Evolutionary conservation across 257 asterid genomes (phyloP).

Genomic region (Lavandula angustifolia): DNA sequence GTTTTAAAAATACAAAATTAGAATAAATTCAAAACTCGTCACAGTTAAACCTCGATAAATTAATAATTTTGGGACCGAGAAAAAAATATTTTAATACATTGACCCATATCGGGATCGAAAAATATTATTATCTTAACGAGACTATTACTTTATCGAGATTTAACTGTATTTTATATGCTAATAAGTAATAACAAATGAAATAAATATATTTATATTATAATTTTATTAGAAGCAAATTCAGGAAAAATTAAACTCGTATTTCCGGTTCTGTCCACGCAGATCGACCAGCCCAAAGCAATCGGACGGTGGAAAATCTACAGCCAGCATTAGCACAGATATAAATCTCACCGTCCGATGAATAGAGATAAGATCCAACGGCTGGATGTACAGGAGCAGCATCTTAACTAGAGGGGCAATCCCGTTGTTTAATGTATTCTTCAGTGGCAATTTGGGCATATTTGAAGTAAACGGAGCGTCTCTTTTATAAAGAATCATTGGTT

Average conservation of each 20-base stretch:
- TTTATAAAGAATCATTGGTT: slow-evolving; percentile 39
- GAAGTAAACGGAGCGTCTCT: slow-evolving; percentile 15
- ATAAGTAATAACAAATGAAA: too few relatives aligned
- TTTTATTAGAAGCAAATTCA: too few relatives aligned
- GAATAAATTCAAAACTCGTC: too few relatives aligned
- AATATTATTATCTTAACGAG: too few relatives aligned
- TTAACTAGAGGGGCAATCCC: slow-evolving; percentile 30
- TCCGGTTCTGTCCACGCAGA: neutral
- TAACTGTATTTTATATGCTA: too few relatives aligned
- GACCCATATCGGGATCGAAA: too few relatives aligned
- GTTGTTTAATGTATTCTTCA: slow-evolving; percentile 26
- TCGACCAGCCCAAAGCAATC: slow-evolving; percentile 13
- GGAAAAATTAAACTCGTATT: neutral
- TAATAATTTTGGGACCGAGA: too few relatives aligned
- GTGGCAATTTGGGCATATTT: slow-evolving; percentile 33
- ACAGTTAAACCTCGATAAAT: too few relatives aligned
- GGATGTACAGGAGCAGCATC: slow-evolving; percentile 15
- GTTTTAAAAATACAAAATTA: too few relatives aligned
- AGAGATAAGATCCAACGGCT: slow-evolving; percentile 39
- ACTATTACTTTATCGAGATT: too few relatives aligned
- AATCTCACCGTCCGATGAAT: slow-evolving; percentile 3
- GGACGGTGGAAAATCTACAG: neutral
- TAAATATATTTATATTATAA: too few relatives aligned
- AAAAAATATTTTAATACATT: too few relatives aligned
- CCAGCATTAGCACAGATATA: neutral